Conservation (phyloP, 1,284 basidiomycete species). For the Cutaneotrichosporon sp. region DNA sequence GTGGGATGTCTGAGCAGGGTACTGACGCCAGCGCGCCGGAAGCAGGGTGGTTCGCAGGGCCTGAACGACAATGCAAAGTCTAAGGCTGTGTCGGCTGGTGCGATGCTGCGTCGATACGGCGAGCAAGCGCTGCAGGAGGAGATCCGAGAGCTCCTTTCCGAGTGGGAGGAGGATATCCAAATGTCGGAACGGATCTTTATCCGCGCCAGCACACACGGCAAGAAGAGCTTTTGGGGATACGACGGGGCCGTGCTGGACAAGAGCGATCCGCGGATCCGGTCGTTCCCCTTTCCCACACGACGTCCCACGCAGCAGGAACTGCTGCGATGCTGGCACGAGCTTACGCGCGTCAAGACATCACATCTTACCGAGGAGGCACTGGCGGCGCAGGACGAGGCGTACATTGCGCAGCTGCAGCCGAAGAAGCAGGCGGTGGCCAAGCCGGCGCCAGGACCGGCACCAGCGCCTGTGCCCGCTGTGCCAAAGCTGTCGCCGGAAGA, state of each 20-base stretch:
- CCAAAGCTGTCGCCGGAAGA: slow-evolving; percentile 71
- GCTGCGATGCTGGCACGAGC: slow-evolving; percentile 76
- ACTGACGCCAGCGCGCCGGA: slow-evolving; percentile 63
- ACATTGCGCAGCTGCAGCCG: slow-evolving; percentile 70
- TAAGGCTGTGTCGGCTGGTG: slow-evolving; percentile 90
- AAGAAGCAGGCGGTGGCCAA: slow-evolving; percentile 50
- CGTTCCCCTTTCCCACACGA: slow-evolving; percentile 88
- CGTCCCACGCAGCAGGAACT: slow-evolving; percentile 92
- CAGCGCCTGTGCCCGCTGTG: slow-evolving; percentile 52
- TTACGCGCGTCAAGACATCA: slow-evolving; percentile 77
- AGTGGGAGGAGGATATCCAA: slow-evolving; percentile 78
- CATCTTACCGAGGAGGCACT: slow-evolving; percentile 81
- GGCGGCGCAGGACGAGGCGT: slow-evolving; percentile 75
- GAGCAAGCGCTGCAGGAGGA: slow-evolving; percentile 92
- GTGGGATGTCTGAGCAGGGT: background rate
- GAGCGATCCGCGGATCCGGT: slow-evolving; percentile 70
- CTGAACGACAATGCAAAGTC: slow-evolving; percentile 90
- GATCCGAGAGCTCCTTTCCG: slow-evolving; percentile 69
- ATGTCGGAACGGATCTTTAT: slow-evolving; percentile 82
- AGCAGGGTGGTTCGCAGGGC: slow-evolving; percentile 94
- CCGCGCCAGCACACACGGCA: slow-evolving; percentile 75
- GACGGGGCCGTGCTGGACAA: slow-evolving; percentile 62
- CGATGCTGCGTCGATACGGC: slow-evolving; percentile 87
- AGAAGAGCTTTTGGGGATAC: slow-evolving; percentile 81
- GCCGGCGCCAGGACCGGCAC: slow-evolving; percentile 39